Evolutionary conservation across 768 basidiomycete genomes (phyloP), one percentile per base, ranked within the genome.

Genomic region (Tulasnella sp.): DNA sequence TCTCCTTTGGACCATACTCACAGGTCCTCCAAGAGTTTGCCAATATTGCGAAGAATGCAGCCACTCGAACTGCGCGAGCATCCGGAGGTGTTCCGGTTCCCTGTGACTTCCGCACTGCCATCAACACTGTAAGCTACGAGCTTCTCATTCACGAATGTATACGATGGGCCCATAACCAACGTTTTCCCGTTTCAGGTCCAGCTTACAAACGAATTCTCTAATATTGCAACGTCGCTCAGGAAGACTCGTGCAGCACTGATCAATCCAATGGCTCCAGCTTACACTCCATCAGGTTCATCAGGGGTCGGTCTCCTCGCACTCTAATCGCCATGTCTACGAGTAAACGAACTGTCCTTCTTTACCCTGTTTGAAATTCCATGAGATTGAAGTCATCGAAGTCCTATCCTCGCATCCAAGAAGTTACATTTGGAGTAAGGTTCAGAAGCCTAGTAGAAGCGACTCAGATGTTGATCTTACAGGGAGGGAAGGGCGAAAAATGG

Each of bases 121-220:
- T 86, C 0, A 83, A 87, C 75, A 83, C 85, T 66, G 87, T 86
- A 72, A 62, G 82, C 76, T 19, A 62, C 16, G 11, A 4, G 12
- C 64, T n/a, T 12, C 35, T 11, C 69, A 66, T 37, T 3, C n/a
- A n/a, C n/a, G n/a, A 39, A 69, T 34, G 12, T 11, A 37, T 36
- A 72, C 67, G 6, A 81, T 59, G 70, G 26, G 79, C 19, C 78
- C 26, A 6, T 3, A 5, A 14, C 5, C 52, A 8, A 26, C 11
- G 0, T 35, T 3, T 42, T 41, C 7, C 26, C 29, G 26, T 5
- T 9, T 7, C 29, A 88, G 87, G 80, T 87, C 11, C 83, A 82
- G 73, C 81, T 88, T 8, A 82, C 87, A 0, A 80, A 87, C 75
- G 84, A 87, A 1, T 88, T 88, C 81, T 76, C 88, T 19, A 26